Evolutionary conservation across 306 rosid genomes (phyloP).

Genomic region (Amphicarpaea edgeworthii): DNA sequence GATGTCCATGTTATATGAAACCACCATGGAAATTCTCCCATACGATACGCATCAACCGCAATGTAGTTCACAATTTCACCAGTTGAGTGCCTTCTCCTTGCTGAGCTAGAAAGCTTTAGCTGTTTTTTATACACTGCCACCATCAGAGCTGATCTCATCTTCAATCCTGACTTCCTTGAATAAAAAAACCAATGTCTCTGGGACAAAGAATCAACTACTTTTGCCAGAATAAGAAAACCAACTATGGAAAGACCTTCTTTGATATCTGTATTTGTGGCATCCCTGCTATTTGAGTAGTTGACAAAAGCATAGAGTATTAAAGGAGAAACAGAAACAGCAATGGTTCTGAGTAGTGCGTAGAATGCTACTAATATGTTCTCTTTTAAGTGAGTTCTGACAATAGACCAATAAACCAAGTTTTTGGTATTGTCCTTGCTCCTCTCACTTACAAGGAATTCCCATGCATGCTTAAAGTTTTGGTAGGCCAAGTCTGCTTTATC

Average conservation of each 20-base stretch:
- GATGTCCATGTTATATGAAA: slow-evolving; percentile 63
- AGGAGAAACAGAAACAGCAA: background rate
- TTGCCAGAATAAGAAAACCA: background rate
- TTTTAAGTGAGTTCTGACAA: slow-evolving; percentile 1
- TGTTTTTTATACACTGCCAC: slow-evolving; percentile 77
- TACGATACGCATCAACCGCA: slow-evolving; percentile 80
- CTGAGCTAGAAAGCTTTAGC: slow-evolving; percentile 71
- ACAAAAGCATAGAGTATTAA: slow-evolving; percentile 4
- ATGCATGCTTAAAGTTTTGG: slow-evolving; percentile 18
- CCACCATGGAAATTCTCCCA: slow-evolving; percentile 97
- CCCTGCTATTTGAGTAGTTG: background rate
- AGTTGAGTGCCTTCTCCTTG: slow-evolving; percentile 66
- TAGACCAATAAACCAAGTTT: background rate
- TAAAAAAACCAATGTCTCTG: background rate
- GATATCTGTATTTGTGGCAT: background rate
- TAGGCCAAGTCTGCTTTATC: background rate
- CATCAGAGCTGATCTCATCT: slow-evolving; percentile 81
- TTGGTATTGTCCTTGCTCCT: background rate
- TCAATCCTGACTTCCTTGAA: background rate
- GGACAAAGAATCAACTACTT: background rate
- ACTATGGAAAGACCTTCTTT: background rate
- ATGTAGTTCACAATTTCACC: slow-evolving; percentile 86
- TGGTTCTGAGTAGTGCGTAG: background rate
- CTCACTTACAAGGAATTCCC: background rate
- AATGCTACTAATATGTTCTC: background rate